Evolutionary conservation across 805 yeast species (phyloP), one percentile per base, ranked within the genome.

Genomic region (Henningerozyma blattae): DNA sequence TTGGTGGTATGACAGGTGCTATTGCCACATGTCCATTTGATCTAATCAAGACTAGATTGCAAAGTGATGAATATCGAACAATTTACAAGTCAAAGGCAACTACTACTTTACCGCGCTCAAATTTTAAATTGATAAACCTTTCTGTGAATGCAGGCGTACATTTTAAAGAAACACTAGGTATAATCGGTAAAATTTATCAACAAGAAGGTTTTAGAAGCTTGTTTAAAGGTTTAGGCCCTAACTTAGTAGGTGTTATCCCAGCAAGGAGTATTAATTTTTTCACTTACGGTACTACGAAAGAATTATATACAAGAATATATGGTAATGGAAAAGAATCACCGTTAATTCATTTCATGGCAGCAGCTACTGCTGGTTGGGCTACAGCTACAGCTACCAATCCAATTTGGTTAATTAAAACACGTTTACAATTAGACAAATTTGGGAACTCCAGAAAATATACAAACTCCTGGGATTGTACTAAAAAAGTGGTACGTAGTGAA

Each of bases 1-100:
- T 83, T 18, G 99, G 96, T 22, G 99, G 98, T 13, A 91, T 91
- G 96, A 83, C 89, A 20, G 99, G 99, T 18, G 95, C 98, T 2
- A 61, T 89, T 3, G 77, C 76, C 35, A 91, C 99, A 0, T 79
- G 95, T 46, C 99, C 99, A 1, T 72, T 91, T 41, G 99, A 87
- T 57, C 93, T 91, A 32, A 95, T 91, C 25, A 91, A 91, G 53
- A 91, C 99, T 0, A 69, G 99, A 49, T 62, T 91, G 35, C 99
- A 91, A 56, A 80, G 94, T 39, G 94, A 86, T 50, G 83, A 79
- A 5, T 87, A 79, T 46, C 70, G 69, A 42, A 60, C 66, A 6
- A 57, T 69, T 10, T 81, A 81, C 51, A 55, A 54, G 32, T 48
- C 61, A 4, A 39, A 43, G 15, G 48, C 37, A 5, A 30, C 34